These are phyloP conservation scores for Isochrysis galbana DNA, from an alignment of 78 protist species.

Conservation along the genomic window DNA sequence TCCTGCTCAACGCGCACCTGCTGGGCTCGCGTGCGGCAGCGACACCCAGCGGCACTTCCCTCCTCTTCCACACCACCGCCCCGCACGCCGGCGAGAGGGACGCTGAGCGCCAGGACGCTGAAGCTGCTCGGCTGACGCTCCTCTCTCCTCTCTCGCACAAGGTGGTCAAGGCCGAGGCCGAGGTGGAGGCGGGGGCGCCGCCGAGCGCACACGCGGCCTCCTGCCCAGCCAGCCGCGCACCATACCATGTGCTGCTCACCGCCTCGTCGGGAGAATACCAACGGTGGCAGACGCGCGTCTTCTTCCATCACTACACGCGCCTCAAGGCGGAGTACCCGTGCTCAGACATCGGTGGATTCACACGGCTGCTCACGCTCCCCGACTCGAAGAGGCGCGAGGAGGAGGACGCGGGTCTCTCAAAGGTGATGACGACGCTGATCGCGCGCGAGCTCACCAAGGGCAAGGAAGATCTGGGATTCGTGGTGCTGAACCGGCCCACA, in stretches of 20 bases:
- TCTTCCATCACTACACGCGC: background rate
- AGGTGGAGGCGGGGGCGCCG: no score
- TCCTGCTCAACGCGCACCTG: no score
- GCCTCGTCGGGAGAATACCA: background rate
- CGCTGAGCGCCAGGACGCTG: no score
- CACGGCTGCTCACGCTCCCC: background rate
- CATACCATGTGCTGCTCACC: conserved; percentile 23
- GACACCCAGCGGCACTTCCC: no score
- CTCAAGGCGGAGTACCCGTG: background rate
- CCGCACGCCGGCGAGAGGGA: no score
- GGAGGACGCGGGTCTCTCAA: background rate
- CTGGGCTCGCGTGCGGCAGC: no score
- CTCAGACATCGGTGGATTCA: background rate
- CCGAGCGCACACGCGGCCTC: background rate
- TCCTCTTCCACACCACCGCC: no score
- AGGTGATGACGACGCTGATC: background rate
- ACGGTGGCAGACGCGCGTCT: conserved; percentile 4
- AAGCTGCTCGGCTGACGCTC: no score
- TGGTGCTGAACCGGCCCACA: conserved; percentile 17
- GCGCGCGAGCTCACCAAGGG: background rate
- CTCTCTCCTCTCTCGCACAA: no score
- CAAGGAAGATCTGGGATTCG: background rate
- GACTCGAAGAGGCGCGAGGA: background rate
- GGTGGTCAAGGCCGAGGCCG: no score
- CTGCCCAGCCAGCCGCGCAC: background rate